Evolutionary conservation across 2,329 filamentous ascomycete genomes (phyloP), one percentile per base, ranked within the genome.

Genomic region (Aspergillus ochraceoroseus): DNA sequence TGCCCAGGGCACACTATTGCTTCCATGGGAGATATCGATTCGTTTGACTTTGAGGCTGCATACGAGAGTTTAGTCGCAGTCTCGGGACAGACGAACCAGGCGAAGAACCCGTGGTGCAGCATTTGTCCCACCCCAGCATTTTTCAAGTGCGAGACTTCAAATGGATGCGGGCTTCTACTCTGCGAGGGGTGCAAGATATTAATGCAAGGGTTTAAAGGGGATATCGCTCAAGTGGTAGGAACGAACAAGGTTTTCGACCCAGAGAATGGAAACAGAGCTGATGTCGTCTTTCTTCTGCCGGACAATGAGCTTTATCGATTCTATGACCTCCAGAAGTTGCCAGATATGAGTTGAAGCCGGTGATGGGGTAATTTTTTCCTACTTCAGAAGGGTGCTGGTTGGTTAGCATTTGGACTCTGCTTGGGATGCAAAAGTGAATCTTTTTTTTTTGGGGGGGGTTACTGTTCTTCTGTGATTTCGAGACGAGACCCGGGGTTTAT

Each of bases 71-170:
- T 63, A 18, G 34, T 41, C 3, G 41, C 44, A 0, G 40, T 41
- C 1, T 29, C 58, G 7, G 45, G 53, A 23, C 32, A 46, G n/a
- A 13, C 46, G 46, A 7, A 28, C 41, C 7, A 8, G 33, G 17
- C 4, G 44, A 57, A 17, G 27, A 53, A 51, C 8, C 12, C 47
- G 4, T 71, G 65, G 63, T 73, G 70, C 46, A 55, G 56, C 3
- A 32, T 73, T 1, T 73, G 70, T 36, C 59, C 61, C 2, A 53
- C 53, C 7, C 59, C 65, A 1, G 70, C 67, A 0, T 57, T 56
- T 2, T 64, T 61, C 25, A 50, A 51, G 13, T 73, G 69, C 37
- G 3, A 46, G n/a, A 7, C 34, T 13, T 47, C 37, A 2, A 15
- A 32, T 5, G 57, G 61, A 0, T 64, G 62, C 31, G 58, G 60